Evolutionary conservation across 352 stramenopile genomes (phyloP), one percentile per base, ranked within the genome.

Genomic region (Globisporangium iwayamae): DNA sequence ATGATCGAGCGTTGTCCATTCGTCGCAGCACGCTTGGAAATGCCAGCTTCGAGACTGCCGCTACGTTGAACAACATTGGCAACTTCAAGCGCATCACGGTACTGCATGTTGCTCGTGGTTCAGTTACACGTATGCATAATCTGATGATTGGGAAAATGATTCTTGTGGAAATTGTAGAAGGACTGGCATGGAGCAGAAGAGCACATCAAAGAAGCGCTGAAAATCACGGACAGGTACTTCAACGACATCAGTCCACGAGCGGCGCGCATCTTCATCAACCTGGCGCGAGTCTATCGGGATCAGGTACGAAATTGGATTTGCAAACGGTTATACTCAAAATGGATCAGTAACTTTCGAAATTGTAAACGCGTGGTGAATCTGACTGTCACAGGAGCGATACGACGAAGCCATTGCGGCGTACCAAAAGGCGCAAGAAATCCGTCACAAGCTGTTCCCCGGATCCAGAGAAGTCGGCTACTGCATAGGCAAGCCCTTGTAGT

Each of bases 11-110:
- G 14, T 56, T 92, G 16, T 71, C 68, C 28, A 94, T 94, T 65
- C 83, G 85, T 46, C 74, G 83, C 4, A 90, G 69, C 11, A 89
- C 72, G 10, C 72, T 94, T 34, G 85, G 85, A 0, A 91, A 90
- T 34, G 79, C 84, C 43, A 94, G 81, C 66, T 85, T 91, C 16
- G 85, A 94, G 62, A 92, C 83, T 1, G 85, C 85, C 6, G 79
- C 85, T 5, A 94, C 83, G 13, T 60, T 94, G 6, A 94, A 89
- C 68, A 94, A 94, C 55, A 87, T 94, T 30, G 85, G 85, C 39
- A 94, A 89, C 66, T 90, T 89, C 72, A 92, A 92, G 66, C 80
- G 83, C 30, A 67, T 89, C 11, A 72, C 80, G 69, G 83, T 93
- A 63, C 48, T 67, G 66, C 55, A 16, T 8, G 0, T 30, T 18